Conservation (phyloP, 2,329 filamentous ascomycete genomes). For the Albophoma yamanashiensis region DNA sequence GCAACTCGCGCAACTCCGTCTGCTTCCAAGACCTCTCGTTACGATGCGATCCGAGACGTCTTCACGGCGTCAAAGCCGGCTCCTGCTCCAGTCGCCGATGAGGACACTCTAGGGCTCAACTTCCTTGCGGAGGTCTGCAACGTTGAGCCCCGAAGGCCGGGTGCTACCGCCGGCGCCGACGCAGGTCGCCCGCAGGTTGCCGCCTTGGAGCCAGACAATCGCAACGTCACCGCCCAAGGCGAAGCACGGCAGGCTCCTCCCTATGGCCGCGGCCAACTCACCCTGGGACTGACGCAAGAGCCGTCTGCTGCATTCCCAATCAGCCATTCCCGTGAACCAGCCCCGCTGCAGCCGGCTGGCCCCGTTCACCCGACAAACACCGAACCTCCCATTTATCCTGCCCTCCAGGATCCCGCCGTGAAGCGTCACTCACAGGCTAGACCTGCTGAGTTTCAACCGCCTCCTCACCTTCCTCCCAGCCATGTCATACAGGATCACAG, state of each 20-base stretch:
- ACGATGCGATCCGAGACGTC: slow-evolving; percentile 29
- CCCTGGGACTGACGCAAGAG: slow-evolving; percentile 7
- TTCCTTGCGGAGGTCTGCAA: slow-evolving; percentile 24
- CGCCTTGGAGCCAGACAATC: neutral
- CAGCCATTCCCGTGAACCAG: slow-evolving; percentile 7
- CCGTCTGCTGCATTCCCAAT: slow-evolving; percentile 10
- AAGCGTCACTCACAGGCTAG: slow-evolving; percentile 4
- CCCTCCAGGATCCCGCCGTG: slow-evolving; percentile 1
- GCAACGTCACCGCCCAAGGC: slow-evolving; percentile 4
- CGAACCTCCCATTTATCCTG: slow-evolving; percentile 4
- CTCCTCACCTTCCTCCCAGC: slow-evolving; percentile 10
- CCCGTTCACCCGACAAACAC: slow-evolving; percentile 10
- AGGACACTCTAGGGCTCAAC: slow-evolving; percentile 16
- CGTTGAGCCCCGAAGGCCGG: slow-evolving; percentile 15
- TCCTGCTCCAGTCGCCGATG: slow-evolving; percentile 13
- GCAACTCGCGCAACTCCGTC: slow-evolving; percentile 12
- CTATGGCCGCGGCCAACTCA: neutral
- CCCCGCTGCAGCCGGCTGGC: slow-evolving; percentile 11
- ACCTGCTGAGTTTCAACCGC: slow-evolving; percentile 16
- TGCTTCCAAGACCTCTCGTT: slow-evolving; percentile 20
- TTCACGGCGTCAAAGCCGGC: slow-evolving; percentile 26
- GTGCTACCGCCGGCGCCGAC: slow-evolving; percentile 7
- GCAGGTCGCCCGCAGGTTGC: neutral
- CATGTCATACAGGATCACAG: slow-evolving; percentile 8
- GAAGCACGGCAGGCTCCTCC: slow-evolving; percentile 12